Evolutionary conservation across 2,329 filamentous ascomycete genomes (phyloP), one percentile per base, ranked within the genome.

Genomic region (Ascochyta rabiei): DNA sequence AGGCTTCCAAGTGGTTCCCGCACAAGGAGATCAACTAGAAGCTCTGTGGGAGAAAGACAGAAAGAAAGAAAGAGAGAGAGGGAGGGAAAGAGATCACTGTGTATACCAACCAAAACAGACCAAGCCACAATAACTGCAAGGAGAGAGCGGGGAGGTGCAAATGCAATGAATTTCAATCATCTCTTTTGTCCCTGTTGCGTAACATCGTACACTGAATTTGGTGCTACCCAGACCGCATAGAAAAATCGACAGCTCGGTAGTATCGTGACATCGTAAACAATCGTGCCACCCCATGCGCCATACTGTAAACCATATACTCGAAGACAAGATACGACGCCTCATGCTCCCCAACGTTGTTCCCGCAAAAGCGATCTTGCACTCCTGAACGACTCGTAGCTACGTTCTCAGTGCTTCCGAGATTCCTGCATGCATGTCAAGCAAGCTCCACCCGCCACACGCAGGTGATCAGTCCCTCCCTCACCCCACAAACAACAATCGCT

Each of bases 1-100:
- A 78, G 66, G 62, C 73, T 39, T 75, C 71, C 61, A 75, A 73
- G 53, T 70, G 77, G 64, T 69, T 81, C 57, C 78, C 79, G 44
- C 72, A 75, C 46, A 75, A 71, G 70, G 70, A 75, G 65, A 74
- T 74, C 12, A 75, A 75, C 47, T 75, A 68, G 56, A 31, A 21
- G 3, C 23, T 13, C 12, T 19, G 13, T 21, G 9, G 6, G 18
- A 8, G n/a, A 16, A 16, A 16, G 35, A 39, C 2, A 3, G 12
- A 16, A 16, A 16, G 38, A 10, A 26, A 26, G 38, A 26, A 2
- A 24, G 13, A 3, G 18, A 18, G 12, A 1, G 16, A 48, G 21
- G n/a, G 31, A 23, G 21, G 21, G 21, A 23, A 24, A 33, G 18
- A 18, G 24, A 18, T 35, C n/a, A 37, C 46, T 45, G 46, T 54